These are phyloP conservation scores for Fusarium brevicatenulatum DNA, from an alignment of 2,329 filamentous ascomycete genomes.

Conservation along the genomic window DNA sequence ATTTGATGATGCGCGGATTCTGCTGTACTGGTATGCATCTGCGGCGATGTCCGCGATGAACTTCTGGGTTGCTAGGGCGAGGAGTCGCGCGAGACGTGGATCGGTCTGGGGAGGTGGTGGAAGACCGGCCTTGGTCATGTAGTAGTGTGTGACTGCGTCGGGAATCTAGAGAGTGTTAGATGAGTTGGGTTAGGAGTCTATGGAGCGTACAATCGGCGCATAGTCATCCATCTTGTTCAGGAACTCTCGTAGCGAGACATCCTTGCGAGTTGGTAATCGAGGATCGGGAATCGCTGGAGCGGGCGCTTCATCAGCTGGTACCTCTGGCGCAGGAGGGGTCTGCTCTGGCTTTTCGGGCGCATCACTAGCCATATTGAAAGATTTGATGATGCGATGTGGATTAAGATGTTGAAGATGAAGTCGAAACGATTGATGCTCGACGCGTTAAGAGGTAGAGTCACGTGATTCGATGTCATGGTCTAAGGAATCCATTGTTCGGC, in stretches of 20 bases:
- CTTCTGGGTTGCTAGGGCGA: constrained; percentile 98
- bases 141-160: constrained; percentile 97
- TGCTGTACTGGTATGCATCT: constrained; percentile 97
- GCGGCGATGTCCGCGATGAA: constrained; percentile 98
- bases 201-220: constrained; percentile 84
- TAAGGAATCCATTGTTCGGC: neutral
- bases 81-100: constrained; percentile 87
- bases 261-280: constrained; percentile 83
- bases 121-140: constrained; percentile 94
- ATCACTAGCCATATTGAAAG: constrained; percentile 49
- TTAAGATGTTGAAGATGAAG: constrained; percentile 26
- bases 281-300: constrained; percentile 65
- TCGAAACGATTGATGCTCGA: constrained; percentile 4
- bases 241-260: constrained; percentile 92
- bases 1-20: constrained; percentile 89
- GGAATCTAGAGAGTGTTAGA: constrained; percentile 70
- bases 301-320: constrained; percentile 47
- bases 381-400: constrained; percentile 27
- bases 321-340: constrained; percentile 44
- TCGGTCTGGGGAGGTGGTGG: constrained; percentile 92
- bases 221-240: constrained; percentile 97
- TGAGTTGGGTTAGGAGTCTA: neutral
- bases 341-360: constrained; percentile 49
- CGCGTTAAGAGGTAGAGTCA: constrained; percentile 34
- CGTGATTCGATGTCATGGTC: constrained; percentile 38